Evolutionary conservation across 2,329 filamentous ascomycete genomes (phyloP).

Genomic region (Macrophomina tecta): DNA sequence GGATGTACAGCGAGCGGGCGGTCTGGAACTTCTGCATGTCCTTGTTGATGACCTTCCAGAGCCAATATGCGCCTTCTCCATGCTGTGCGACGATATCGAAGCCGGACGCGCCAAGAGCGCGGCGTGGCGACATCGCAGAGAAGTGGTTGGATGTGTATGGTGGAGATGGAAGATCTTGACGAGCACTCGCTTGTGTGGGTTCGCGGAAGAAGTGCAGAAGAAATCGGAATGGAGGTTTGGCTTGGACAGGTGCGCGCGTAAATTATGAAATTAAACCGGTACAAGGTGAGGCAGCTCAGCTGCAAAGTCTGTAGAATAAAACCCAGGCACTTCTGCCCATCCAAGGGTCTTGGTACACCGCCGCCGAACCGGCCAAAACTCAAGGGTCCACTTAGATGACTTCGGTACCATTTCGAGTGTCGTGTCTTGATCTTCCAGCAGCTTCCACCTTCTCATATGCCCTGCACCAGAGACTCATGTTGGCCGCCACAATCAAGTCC

Average conservation of each 20-base stretch:
- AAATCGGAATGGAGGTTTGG: not conserved
- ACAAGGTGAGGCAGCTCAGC: not conserved
- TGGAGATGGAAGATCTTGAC: constrained; percentile 1
- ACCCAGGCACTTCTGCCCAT: not conserved
- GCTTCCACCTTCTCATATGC: constrained; percentile 68
- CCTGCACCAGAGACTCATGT: constrained; percentile 93
- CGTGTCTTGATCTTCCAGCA: constrained; percentile 20
- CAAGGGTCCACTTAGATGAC: not conserved
- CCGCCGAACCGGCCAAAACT: too few relatives aligned
- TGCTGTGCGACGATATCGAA: constrained; percentile 15
- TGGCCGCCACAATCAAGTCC: constrained; percentile 88
- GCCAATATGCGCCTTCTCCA: not conserved
- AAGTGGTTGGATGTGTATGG: not conserved
- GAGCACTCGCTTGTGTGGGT: not conserved
- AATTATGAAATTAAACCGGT: not conserved
- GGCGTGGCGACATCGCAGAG: constrained; percentile 2
- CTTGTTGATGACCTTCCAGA: not conserved
- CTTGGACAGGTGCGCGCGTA: not conserved
- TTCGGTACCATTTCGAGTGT: constrained; percentile 8
- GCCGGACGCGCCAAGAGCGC: not conserved
- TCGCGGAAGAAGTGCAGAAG: not conserved
- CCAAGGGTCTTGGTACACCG: too few relatives aligned
- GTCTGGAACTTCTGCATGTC: not conserved
- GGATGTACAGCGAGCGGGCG: constrained; percentile 26
- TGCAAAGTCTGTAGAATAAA: constrained; percentile 9